These are phyloP conservation scores for Lentithecium fluviatile DNA, from an alignment of 495 filamentous ascomycete species.

Conservation along the genomic window DNA sequence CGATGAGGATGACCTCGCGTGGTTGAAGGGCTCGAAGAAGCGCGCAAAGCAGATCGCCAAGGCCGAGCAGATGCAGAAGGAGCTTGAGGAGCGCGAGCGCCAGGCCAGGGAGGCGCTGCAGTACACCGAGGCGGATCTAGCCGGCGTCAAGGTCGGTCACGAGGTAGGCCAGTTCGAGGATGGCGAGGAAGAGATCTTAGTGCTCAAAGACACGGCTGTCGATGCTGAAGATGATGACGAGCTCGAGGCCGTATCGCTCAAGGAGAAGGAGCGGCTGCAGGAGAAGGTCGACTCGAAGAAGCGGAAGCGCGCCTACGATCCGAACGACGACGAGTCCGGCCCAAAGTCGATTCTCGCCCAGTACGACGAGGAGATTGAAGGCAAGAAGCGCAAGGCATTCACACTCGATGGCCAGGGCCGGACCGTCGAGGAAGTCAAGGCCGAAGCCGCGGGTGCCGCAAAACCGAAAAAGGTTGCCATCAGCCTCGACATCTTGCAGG, in stretches of 20 bases:
- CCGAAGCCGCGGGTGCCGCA: conserved; percentile 57
- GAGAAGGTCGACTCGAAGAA: conserved; percentile 86
- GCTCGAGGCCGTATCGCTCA: conserved; percentile 76
- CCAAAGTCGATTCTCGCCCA: conserved; percentile 70
- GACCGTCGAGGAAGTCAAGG: conserved; percentile 61
- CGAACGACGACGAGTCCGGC: conserved; percentile 68
- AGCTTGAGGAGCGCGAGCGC: conserved; percentile 65
- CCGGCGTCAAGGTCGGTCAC: conserved; percentile 89
- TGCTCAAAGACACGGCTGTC: conserved; percentile 84
- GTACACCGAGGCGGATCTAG: conserved; percentile 80
- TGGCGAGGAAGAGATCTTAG: conserved; percentile 74
- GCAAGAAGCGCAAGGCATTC: conserved; percentile 87
- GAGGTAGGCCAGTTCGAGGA: conserved; percentile 74
- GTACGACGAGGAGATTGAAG: conserved; percentile 93
- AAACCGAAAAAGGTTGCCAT: conserved; percentile 66
- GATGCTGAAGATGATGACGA: conserved; percentile 91
- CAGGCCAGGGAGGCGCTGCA: conserved; percentile 46
- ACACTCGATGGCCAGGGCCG: conserved; percentile 76
- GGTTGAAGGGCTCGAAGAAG: conserved; percentile 86
- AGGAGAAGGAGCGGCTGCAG: conserved; percentile 71
- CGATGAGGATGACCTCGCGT: conserved; percentile 76
- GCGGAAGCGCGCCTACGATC: conserved; percentile 87
- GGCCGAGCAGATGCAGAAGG: conserved; percentile 69
- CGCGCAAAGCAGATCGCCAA: conserved; percentile 84
- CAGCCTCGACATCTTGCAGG: conserved; percentile 69